Conservation (phyloP, 345 rosid genomes). For the Rhodamnia argentea region DNA sequence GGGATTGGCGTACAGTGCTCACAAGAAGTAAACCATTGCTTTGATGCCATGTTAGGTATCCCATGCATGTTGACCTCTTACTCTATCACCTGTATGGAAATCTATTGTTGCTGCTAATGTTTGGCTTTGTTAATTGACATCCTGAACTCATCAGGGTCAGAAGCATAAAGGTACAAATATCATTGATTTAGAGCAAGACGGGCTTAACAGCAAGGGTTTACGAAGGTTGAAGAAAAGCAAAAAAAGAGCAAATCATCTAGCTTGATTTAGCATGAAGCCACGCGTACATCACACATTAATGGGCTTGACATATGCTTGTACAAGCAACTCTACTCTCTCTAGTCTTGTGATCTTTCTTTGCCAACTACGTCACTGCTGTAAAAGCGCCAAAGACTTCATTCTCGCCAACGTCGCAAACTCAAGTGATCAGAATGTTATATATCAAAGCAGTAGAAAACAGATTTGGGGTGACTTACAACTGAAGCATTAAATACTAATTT, state of each 20-base stretch:
- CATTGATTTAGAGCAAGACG: not conserved
- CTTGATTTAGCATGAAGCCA: not conserved
- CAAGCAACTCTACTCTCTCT: not conserved
- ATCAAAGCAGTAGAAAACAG: not conserved
- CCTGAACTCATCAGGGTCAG: not conserved
- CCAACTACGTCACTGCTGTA: not conserved
- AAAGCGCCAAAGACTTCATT: not conserved
- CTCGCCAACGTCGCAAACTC: not conserved
- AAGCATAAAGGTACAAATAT: not conserved
- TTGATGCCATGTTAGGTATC: too few relatives aligned
- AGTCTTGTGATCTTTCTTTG: not conserved
- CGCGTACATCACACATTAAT: not conserved
- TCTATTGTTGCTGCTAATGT: not conserved
- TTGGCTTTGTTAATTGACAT: not conserved
- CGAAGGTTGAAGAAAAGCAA: not conserved
- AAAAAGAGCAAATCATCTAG: not conserved
- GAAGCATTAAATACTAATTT: not conserved
- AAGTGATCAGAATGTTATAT: not conserved
- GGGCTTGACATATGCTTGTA: not conserved
- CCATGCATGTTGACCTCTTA: not conserved
- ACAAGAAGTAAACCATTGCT: too few relatives aligned
- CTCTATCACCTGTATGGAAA: not conserved
- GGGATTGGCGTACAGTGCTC: too few relatives aligned
- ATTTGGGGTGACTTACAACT: not conserved
- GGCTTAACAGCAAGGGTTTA: not conserved